These are phyloP conservation scores for Suillus variegatus DNA, from an alignment of 768 basidiomycete species.

Conservation along the genomic window DNA sequence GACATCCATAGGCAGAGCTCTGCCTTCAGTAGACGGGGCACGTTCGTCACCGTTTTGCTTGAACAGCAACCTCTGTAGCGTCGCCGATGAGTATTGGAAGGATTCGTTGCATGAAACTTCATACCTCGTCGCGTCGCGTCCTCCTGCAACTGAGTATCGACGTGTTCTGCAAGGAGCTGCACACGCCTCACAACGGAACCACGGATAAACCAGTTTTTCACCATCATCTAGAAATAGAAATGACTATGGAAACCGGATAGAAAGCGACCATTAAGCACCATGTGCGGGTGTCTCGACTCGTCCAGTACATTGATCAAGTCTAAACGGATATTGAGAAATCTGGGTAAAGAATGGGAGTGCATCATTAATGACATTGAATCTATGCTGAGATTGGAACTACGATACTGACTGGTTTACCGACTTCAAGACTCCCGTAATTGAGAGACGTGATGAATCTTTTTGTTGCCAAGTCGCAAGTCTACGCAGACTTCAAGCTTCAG, in stretches of 20 bases:
- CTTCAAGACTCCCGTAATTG: conserved; percentile 94
- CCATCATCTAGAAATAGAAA: conserved; percentile 73
- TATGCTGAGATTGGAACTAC: neutral
- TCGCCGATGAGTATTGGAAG: conserved; percentile 7
- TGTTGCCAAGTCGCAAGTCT: too few relatives aligned
- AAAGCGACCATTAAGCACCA: conserved; percentile 53
- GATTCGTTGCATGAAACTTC: neutral
- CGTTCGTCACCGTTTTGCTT: conserved; percentile 36
- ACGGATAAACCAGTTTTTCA: conserved; percentile 98
- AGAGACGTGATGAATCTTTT: conserved; percentile 43
- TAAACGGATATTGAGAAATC: conserved; percentile 94
- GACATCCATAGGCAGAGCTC: too few relatives aligned
- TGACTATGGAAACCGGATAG: neutral
- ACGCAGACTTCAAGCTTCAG: too few relatives aligned
- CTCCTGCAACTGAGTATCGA: conserved; percentile 94
- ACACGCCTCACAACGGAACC: conserved; percentile 98
- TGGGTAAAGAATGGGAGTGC: conserved; percentile 28
- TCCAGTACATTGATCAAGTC: conserved; percentile 93
- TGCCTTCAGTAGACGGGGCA: neutral
- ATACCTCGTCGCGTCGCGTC: conserved; percentile 95
- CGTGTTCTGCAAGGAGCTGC: conserved; percentile 86
- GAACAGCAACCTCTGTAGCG: conserved; percentile 41
- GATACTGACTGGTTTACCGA: conserved; percentile 92
- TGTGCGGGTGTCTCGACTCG: conserved; percentile 93
- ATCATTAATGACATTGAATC: conserved; percentile 4